These are phyloP conservation scores for Fusarium cyanostomum DNA, from an alignment of 2,329 filamentous ascomycete genomes.

Conservation along the genomic window DNA sequence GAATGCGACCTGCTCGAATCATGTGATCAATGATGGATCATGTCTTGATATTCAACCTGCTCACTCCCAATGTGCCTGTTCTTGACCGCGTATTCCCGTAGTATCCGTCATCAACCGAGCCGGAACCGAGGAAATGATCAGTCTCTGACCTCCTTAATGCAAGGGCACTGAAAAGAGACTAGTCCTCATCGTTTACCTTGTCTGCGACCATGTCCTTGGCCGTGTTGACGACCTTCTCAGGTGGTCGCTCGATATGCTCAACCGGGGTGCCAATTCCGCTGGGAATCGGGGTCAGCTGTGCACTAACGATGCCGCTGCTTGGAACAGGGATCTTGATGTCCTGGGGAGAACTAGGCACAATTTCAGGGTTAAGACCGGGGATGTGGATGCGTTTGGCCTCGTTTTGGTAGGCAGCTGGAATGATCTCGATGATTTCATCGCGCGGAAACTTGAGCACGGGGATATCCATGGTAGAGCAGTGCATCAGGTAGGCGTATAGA, in stretches of 20 bases:
- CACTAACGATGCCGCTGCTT: constrained; percentile 45
- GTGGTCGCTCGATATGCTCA: constrained; percentile 55
- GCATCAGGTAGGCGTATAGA: constrained; percentile 97
- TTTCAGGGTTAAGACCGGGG: constrained; percentile 69
- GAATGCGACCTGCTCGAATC: constrained; percentile 16
- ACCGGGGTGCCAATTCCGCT: constrained; percentile 58
- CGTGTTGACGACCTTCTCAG: constrained; percentile 61
- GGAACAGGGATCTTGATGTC: constrained; percentile 83
- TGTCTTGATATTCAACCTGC: constrained; percentile 29
- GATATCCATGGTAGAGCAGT: constrained; percentile 94
- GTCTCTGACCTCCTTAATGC: neutral
- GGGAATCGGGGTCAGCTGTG: constrained; percentile 59
- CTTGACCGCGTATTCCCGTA: neutral
- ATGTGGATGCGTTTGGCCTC: constrained; percentile 92
- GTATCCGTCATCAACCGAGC: neutral
- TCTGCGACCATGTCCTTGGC: constrained; percentile 61
- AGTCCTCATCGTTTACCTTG: constrained; percentile 63
- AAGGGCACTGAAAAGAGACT: constrained; percentile 11
- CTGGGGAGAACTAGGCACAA: constrained; percentile 81
- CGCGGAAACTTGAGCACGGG: constrained; percentile 92
- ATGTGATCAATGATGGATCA: constrained; percentile 32
- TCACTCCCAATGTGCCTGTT: constrained; percentile 8
- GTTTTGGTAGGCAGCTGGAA: constrained; percentile 97
- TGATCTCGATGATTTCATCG: constrained; percentile 98
- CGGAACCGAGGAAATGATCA: neutral